Base-by-base conservation (phyloP, 1,139 yeast species). In the Taphrina pruni region DNA sequence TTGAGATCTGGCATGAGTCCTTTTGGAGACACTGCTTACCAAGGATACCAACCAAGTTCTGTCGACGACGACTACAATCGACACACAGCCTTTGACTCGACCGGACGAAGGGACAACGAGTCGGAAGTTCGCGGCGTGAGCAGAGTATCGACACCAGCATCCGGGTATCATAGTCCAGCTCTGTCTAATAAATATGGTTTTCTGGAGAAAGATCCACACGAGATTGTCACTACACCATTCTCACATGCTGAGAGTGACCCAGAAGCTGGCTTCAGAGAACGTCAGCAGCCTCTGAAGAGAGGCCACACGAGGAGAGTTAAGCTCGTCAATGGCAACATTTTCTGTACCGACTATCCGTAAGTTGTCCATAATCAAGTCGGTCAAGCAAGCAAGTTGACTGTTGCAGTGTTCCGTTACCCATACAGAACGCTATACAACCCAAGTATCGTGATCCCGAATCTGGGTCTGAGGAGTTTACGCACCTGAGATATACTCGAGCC, bases 401-500 rank as follows among this genome's bases (percentile, higher is more conserved):
- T 14, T 61, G 35, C 26, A 65, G 66, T 1, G 90, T 87, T 6
- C 92, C 95, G 0, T 81, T 86, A 66, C 85, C 89, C 6, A 82
- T 89, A 64, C 81, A 88, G 70, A 84, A 83, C 72, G 86, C 87
- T 14, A 90, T 74, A 81, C 84, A 79, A 60, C 77, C 80, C 80
- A 84, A 71, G 79, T 82, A 75, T 79, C 81, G 80, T 64, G 77
- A 89, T 77, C 86, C 86, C 77, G 85, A 95, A 96, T 84, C 89
- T 73, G 85, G 83, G 80, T 9, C 73, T 77, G 48, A 79, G 79
- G 96, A 89, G 78, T 89, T 89, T 82, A 79, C 88, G 36, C 89
- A 87, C 73, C 82, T 89, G 86, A 79, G 95, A 73, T 89, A 90
- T 76, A 90, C 93, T 26, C 95, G 96, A 0, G 90, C 92, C 62